phyloP scores from a whole-genome alignment of 1,284 basidiomycete genomes.

The Trichosporon sp. region DNA sequence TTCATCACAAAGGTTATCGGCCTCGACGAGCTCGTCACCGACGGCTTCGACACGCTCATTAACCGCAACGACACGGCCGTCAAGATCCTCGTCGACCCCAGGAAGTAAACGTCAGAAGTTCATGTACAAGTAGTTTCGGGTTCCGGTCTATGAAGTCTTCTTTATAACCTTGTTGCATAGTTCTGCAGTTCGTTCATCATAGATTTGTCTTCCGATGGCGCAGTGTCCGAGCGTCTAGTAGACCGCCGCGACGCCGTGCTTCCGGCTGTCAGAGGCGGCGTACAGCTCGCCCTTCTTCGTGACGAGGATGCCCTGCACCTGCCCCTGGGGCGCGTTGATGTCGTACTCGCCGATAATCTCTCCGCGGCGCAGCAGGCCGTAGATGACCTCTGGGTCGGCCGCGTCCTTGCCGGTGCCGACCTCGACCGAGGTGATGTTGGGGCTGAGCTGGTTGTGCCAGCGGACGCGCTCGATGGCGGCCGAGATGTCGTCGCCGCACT shows the following conservation, averaged over 20 bases:
- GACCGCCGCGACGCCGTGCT: slow-evolving; percentile 43
- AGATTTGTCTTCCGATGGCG: neutral
- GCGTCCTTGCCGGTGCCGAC: slow-evolving; percentile 43
- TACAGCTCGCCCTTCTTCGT: slow-evolving; percentile 52
- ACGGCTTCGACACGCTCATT: slow-evolving; percentile 19
- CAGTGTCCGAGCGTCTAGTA: slow-evolving; percentile 25
- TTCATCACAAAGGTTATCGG: slow-evolving; percentile 21
- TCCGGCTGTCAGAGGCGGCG: slow-evolving; percentile 38
- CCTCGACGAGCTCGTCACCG: slow-evolving; percentile 15
- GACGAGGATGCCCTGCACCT: slow-evolving; percentile 62
- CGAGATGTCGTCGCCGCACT: slow-evolving; percentile 67
- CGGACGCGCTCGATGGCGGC: neutral
- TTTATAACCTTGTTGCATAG: neutral
- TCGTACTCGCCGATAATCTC: slow-evolving; percentile 62
- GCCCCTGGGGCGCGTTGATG: slow-evolving; percentile 42
- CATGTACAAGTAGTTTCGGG: neutral
- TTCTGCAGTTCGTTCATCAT: neutral
- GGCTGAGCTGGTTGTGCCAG: slow-evolving; percentile 69
- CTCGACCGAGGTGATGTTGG: slow-evolving; percentile 62
- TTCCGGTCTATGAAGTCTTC: neutral
- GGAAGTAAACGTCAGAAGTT: neutral
- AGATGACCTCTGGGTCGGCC: slow-evolving; percentile 57
- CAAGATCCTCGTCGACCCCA: slow-evolving; percentile 24
- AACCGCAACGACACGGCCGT: slow-evolving; percentile 21
- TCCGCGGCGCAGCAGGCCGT: slow-evolving; percentile 59